A percentile compares a stretch with the other conserved stretches of the same genome.
phyloP scores from a whole-genome alignment of 495 filamentous ascomycete genomes.

The Wilcoxina mikolae region DNA sequence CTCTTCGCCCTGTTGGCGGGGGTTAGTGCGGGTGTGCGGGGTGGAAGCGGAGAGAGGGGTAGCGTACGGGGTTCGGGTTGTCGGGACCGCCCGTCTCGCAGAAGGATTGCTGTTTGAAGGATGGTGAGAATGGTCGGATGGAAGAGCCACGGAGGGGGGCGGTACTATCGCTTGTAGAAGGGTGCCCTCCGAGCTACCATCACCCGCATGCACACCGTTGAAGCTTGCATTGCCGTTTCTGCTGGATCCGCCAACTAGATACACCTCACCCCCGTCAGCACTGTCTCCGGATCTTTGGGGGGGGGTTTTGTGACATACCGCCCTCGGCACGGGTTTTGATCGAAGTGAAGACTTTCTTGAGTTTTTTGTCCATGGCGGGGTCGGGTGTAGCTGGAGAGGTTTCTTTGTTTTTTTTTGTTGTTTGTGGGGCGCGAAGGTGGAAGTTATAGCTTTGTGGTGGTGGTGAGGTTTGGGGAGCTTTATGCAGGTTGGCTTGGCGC shows the following conservation, averaged over 20 bases:
- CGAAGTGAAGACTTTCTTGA: constrained; percentile 7
- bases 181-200: not conserved
- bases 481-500: too few species aligned
- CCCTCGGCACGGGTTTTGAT: constrained; percentile 4
- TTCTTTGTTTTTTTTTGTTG: too few species aligned
- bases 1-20: constrained; percentile 79
- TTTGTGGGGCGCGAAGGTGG: too few species aligned
- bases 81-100: constrained; percentile 60
- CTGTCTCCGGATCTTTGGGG: too few species aligned
- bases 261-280: too few species aligned
- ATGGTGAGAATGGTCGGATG: not conserved
- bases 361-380: constrained; percentile 3
- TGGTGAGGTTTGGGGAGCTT: too few species aligned
- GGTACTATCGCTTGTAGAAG: not conserved
- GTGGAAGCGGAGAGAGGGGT: not conserved
- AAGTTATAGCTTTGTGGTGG: too few species aligned
- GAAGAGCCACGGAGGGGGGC: not conserved
- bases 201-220: not conserved
- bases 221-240: not conserved
- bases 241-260: not conserved
- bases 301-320: too few species aligned
- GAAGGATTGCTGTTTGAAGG: constrained; percentile 46
- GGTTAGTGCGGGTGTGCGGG: not conserved
- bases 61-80: constrained; percentile 30
- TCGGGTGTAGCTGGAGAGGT: too few species aligned